phyloP scores from a whole-genome alignment of 106 monocot genomes.

The Gastrodia elata region DNA sequence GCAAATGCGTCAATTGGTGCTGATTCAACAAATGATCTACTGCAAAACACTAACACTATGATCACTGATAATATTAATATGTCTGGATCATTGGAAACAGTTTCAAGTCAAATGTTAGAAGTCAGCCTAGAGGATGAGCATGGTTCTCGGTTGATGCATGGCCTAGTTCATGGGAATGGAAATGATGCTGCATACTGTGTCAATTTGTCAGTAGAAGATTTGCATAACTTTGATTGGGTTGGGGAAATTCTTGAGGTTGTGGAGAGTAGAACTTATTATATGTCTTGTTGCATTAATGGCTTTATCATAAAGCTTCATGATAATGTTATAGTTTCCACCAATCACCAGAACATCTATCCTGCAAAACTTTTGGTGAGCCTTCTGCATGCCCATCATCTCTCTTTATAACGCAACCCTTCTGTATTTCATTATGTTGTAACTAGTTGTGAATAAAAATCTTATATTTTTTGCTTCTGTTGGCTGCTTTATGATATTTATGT shows the following conservation, averaged over 20 bases:
- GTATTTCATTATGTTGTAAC: background rate
- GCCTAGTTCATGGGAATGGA: background rate
- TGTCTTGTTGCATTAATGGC: constrained; percentile 45
- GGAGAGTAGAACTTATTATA: constrained; percentile 45
- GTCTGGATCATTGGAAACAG: constrained; percentile 7
- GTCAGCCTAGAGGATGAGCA: constrained; percentile 8
- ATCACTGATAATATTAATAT: constrained; percentile 14
- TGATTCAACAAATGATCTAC: constrained; percentile 15
- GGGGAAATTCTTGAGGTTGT: constrained; percentile 21
- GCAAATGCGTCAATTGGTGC: background rate
- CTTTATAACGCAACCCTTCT: background rate
- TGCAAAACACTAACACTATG: constrained; percentile 2
- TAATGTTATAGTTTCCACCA: constrained; percentile 32
- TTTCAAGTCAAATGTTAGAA: constrained; percentile 8
- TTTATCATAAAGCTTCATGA: constrained; percentile 39
- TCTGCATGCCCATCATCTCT: background rate
- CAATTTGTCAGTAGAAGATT: background rate
- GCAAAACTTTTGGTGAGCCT: constrained; percentile 42
- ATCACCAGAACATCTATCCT: constrained; percentile 17
- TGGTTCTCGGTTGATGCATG: background rate
- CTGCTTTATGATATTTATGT: background rate
- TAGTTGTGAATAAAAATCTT: constrained; percentile 2
- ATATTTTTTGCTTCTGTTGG: background rate
- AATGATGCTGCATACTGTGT: constrained; percentile 9
- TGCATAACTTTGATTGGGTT: constrained; percentile 34